Evolutionary conservation across 345 rosid species (phyloP), one percentile per base, ranked within the genome.

Genomic region (Pseudoturritis turrita): DNA sequence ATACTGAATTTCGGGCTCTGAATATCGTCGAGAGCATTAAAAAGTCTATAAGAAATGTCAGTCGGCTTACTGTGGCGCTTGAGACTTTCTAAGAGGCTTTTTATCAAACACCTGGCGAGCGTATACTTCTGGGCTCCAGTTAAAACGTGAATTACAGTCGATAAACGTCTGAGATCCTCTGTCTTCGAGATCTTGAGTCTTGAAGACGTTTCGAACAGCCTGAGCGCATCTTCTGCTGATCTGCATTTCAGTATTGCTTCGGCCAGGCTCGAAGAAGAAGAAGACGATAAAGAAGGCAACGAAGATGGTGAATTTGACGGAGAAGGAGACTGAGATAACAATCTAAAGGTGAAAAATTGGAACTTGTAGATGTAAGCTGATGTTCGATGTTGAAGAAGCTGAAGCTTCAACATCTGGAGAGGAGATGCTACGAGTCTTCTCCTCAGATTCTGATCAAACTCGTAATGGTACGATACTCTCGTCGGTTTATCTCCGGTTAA

Each of bases 101-200:
- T 87, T 63, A 85, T 85, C 90, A 85, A 85, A 72, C 92, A 81
- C 78, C 82, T 84, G 75, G 90, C 89, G 46, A 77, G 70, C 47
- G 10, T 25, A 70, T 79, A 83, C 44, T 74, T 71, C 10, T 78
- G 73, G 7, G 82, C 82, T 71, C 65, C 44, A 3, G 82, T 53
- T 49, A 84, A 15, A 3, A 76, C 71, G 31, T 83, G 84, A 44
- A 86, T 70, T 0, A 60, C 13, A 4, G 78, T 79, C 0, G 92
- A 77, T 50, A 57, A 81, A 17, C 54, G 76, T 41, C 60, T 61
- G 36, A 82, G 82, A 75, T 78, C 57, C 33, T 71, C 80, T 26
- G 54, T 6, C 4, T 50, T 58, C 3, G 84, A 77, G 59, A 52
- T 76, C 7, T 50, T 39, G 25, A 21, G 76, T 13, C 59, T 78